phyloP scores from a whole-genome alignment of 768 basidiomycete genomes.

The Tubosaeta brunneosetosa region DNA sequence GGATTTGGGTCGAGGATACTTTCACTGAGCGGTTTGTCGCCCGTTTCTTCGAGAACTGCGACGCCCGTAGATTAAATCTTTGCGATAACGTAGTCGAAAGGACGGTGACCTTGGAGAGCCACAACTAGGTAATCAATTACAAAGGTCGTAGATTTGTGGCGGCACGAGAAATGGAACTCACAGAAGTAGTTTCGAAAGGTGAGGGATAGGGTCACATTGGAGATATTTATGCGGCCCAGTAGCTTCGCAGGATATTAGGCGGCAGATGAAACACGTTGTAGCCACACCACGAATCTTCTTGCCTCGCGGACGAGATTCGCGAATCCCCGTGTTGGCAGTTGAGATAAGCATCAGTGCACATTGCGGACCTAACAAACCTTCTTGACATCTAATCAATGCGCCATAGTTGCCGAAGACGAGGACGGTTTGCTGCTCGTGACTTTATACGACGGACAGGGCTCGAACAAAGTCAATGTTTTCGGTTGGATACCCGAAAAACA shows the following conservation, averaged over 20 bases:
- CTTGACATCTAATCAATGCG: too few species aligned
- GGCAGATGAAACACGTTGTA: slow-evolving; percentile 10
- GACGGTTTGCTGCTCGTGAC: too few species aligned
- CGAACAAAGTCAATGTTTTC: too few species aligned
- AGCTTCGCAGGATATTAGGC: slow-evolving; percentile 8
- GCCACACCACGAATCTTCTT: slow-evolving; percentile 10
- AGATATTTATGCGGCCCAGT: slow-evolving; percentile 16
- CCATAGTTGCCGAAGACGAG: too few species aligned
- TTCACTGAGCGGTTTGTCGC: neutral
- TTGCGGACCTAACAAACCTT: too few species aligned
- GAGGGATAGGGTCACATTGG: slow-evolving; percentile 4
- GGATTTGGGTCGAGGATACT: neutral
- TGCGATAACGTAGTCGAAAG: neutral
- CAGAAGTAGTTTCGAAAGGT: slow-evolving; percentile 9
- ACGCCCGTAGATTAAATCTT: neutral
- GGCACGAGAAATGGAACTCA: slow-evolving; percentile 10
- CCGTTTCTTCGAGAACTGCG: neutral
- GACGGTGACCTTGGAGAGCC: neutral
- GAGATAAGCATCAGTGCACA: neutral
- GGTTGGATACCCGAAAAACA: too few species aligned
- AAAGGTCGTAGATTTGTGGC: slow-evolving; percentile 5
- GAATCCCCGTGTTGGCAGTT: neutral
- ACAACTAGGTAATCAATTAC: slow-evolving; percentile 10
- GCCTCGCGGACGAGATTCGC: slow-evolving; percentile 13
- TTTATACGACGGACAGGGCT: too few species aligned